Base-by-base conservation (phyloP, 495 filamentous ascomycete species). In the Penicillium turbatum region DNA sequence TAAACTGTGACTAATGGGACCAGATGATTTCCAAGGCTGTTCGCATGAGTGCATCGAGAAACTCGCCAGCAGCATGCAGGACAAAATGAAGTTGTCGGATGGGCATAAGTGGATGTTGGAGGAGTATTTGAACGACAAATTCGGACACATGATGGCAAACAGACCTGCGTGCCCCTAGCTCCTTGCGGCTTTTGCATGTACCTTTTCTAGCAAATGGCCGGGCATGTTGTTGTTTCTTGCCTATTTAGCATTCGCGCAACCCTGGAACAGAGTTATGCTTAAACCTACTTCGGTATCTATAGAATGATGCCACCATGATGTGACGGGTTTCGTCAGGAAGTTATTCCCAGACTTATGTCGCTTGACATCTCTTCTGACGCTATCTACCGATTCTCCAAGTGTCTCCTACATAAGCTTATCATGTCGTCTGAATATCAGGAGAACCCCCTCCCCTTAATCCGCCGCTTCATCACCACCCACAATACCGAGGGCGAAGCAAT, bases 11-110 rank as follows among this genome's bases (percentile, higher is more conserved):
- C n/a, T n/a, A n/a, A n/a, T n/a, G n/a, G n/a, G n/a, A n/a, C n/a
- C n/a, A n/a, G n/a, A n/a, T n/a, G n/a, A n/a, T n/a, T n/a, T n/a
- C n/a, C n/a, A n/a, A n/a, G n/a, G n/a, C n/a, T n/a, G n/a, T n/a
- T n/a, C n/a, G n/a, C n/a, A n/a, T n/a, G n/a, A 72, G 29, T 76
- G 69, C 53, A 80, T 85, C 57, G 72, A 78, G 39, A 56, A 59
- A 27, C 48, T 75, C 12, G 69, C 70, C 8, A 46, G 49, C 13
- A 43, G 53, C 37, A 67, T 64, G 55, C 47, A 62, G 11, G 36
- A 45, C n/a, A 44, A 51, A 39, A 59, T 65, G 53, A 59, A 63
- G n/a, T 36, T 65, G 11, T 64, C 64, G 0, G 31, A 61, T 7
- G 69, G 66, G 0, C 64, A 70, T 58, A 61, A 59, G 46, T 26